These are phyloP conservation scores for Neocallimastix lanati DNA, from an alignment of 192 early-diverging fungal genomes.

Conservation along the genomic window DNA sequence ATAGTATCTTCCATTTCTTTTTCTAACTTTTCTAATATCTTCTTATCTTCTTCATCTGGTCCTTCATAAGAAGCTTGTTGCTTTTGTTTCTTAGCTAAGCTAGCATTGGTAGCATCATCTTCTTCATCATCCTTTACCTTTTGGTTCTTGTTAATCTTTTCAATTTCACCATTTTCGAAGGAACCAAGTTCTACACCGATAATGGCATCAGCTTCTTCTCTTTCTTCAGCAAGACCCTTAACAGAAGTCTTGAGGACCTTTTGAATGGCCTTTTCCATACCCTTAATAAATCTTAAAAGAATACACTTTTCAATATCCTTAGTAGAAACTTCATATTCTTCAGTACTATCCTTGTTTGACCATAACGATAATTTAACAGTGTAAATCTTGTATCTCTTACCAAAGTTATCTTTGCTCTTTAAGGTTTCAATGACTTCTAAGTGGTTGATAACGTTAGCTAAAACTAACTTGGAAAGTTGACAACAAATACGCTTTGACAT, in stretches of 20 bases:
- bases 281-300: constrained; percentile 49
- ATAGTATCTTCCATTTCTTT: background rate
- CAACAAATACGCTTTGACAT: constrained; percentile 44
- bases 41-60: background rate
- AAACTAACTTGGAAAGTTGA: constrained; percentile 48
- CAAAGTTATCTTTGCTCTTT: constrained; percentile 8
- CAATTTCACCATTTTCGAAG: constrained; percentile 7
- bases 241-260: constrained; percentile 50
- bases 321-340: constrained; percentile 53
- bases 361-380: constrained; percentile 72
- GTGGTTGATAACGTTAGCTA: constrained; percentile 71
- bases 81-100: constrained; percentile 3
- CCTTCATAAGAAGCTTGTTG: constrained; percentile 1
- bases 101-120: constrained; percentile 14
- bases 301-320: constrained; percentile 54
- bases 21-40: background rate
- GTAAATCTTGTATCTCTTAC: constrained; percentile 51
- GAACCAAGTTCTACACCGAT: constrained; percentile 9
- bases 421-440: constrained; percentile 68
- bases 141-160: constrained; percentile 16
- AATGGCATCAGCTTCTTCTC: background rate
- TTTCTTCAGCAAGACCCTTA: constrained; percentile 8
- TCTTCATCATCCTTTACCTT: constrained; percentile 12
- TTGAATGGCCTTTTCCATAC: constrained; percentile 54
- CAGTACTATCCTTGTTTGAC: constrained; percentile 49